Conservation (phyloP, 169 alveolate genomes). For the Sarcocystis neurona region DNA sequence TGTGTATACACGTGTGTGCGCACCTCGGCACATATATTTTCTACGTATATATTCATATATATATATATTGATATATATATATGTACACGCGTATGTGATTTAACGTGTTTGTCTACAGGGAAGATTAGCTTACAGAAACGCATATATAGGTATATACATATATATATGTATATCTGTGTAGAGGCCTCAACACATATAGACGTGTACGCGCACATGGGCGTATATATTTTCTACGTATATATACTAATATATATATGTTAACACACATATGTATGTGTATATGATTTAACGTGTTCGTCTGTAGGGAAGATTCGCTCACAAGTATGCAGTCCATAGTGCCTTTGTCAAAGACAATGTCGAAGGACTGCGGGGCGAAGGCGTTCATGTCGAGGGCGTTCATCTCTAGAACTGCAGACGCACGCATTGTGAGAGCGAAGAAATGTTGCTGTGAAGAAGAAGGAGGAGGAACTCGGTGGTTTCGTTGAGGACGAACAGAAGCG, state of each 20-base stretch:
- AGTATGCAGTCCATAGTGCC: slow-evolving; percentile 87
- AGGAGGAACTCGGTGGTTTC: neutral
- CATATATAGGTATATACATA: too few relatives aligned
- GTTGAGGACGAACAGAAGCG: too few relatives aligned
- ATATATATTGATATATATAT: too few relatives aligned
- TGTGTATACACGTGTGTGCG: too few relatives aligned
- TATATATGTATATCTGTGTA: too few relatives aligned
- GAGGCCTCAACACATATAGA: too few relatives aligned
- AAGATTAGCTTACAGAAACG: too few relatives aligned
- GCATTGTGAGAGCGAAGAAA: neutral
- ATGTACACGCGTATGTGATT: too few relatives aligned
- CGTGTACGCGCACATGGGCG: too few relatives aligned
- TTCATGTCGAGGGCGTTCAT: slow-evolving; percentile 77
- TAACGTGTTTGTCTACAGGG: too few relatives aligned
- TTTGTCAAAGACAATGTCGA: slow-evolving; percentile 86
- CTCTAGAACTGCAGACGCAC: slow-evolving; percentile 4
- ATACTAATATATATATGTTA: neutral
- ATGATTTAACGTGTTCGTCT: neutral
- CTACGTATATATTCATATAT: neutral
- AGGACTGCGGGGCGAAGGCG: slow-evolving; percentile 69
- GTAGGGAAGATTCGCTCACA: neutral
- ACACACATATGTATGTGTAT: neutral
- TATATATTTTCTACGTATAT: neutral
- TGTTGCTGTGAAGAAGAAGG: neutral
- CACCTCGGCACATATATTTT: too few relatives aligned